Percentiles rank a stretch among this genome's conserved stretches.
Evolutionary conservation across 2,329 filamentous ascomycete genomes (phyloP).

Genomic region (Beauveria bassiana): DNA sequence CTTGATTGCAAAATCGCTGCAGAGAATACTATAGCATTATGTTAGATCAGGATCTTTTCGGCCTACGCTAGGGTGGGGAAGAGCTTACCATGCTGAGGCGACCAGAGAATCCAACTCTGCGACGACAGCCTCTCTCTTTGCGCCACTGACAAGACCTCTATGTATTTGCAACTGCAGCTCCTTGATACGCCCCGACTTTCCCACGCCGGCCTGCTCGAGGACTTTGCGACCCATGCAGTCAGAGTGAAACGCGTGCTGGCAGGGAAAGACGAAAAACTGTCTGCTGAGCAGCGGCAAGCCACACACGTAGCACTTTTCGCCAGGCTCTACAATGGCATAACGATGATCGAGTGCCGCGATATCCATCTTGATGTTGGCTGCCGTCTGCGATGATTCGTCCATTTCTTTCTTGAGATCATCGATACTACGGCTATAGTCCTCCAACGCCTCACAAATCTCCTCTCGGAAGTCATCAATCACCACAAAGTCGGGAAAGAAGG

Average conservation of each 20-base stretch:
- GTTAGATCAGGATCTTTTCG: slow-evolving; percentile 15
- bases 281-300: slow-evolving; percentile 75
- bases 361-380: slow-evolving; percentile 82
- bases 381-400: slow-evolving; percentile 87
- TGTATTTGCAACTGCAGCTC: slow-evolving; percentile 81
- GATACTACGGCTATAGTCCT: slow-evolving; percentile 88
- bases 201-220: slow-evolving; percentile 69
- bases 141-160: slow-evolving; percentile 61
- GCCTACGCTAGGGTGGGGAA: background rate
- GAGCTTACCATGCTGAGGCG: slow-evolving; percentile 72
- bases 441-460: slow-evolving; percentile 87
- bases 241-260: slow-evolving; percentile 95
- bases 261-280: slow-evolving; percentile 97
- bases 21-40: slow-evolving; percentile 61
- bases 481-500: slow-evolving; percentile 97
- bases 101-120: slow-evolving; percentile 88
- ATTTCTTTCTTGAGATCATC: slow-evolving; percentile 85
- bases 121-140: slow-evolving; percentile 73
- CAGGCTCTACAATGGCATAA: slow-evolving; percentile 94
- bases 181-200: slow-evolving; percentile 69
- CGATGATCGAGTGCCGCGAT: slow-evolving; percentile 78
- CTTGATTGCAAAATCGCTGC: slow-evolving; percentile 91
- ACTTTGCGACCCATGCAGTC: slow-evolving; percentile 87
- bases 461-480: slow-evolving; percentile 99
- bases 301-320: slow-evolving; percentile 89